Base-by-base conservation (phyloP, 2,329 filamentous ascomycete genomes). In the Cercospora canescens region DNA sequence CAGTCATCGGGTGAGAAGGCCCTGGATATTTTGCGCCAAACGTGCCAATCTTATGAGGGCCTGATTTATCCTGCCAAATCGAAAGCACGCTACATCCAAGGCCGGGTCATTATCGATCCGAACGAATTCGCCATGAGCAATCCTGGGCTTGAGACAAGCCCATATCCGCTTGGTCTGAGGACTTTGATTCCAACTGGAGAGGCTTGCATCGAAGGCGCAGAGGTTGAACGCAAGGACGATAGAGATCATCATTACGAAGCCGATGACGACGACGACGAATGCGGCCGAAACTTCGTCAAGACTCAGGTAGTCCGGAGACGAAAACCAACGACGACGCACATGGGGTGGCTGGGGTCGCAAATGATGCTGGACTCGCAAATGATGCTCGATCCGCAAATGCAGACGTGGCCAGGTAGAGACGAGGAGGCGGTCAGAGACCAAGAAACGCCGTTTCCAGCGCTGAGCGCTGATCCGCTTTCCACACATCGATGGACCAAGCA, bases 21-120 rank as follows among this genome's bases (percentile, higher is more conserved):
- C 74, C 90, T 94, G 9, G 80, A 86, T 0, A 84, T 97, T n/a
- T 86, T 89, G 68, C 93, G 93, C 24, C 91, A 93, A 78, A 89
- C 94, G 72, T 96, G 95, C 81, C 90, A 88, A 71, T 89, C 87
- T 73, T 91, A 94, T 77, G 89, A 94, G 62, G 93, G 93, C 2
- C 88, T 96, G 80, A 93, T 91, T 0, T 96, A 93, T 78, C 87
- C 88, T 81, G 96, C 94, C 82, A 89, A 91, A 77, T 92, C 92
- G 81, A 89, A 89, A 73, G 82, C 84, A 65, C 82, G 92, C 14
- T 93, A 93, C 74, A 90, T 96, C 77, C 92, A 93, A 69, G 91
- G 93, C 18, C 89, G 94, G 32, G 86, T 96, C 69, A 97, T 97
- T 93, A 84, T 97, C 26, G 94, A 97, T 74, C 88, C 92, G 0